Conservation (phyloP, 441 rosid genomes). For the Brassica balearica region DNA sequence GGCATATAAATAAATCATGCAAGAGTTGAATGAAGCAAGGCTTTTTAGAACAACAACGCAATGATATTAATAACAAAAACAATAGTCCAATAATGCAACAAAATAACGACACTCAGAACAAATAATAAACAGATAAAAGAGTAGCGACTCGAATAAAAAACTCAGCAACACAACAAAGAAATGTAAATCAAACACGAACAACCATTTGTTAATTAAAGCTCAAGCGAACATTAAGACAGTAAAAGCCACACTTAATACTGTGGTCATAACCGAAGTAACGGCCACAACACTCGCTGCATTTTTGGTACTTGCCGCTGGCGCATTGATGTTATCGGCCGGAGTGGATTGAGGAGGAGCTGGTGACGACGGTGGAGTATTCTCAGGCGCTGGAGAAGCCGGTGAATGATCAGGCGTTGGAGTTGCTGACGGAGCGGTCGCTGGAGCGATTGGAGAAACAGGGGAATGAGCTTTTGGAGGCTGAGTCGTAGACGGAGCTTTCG, state of each 20-base stretch:
- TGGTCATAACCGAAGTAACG: constrained; percentile 31
- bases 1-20: background rate
- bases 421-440: background rate
- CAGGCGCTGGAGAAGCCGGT: constrained; percentile 14
- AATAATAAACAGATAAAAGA: background rate
- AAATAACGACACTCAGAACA: background rate
- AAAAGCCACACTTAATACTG: constrained; percentile 9
- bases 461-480: constrained; percentile 2
- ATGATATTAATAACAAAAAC: background rate
- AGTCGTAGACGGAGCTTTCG: background rate
- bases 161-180: constrained; percentile 8
- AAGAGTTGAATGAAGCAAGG: background rate
- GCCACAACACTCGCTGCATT: constrained; percentile 31
- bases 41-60: background rate
- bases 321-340: background rate
- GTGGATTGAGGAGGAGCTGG: constrained; percentile 28
- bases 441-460: background rate
- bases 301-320: constrained; percentile 31
- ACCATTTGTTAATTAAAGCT: background rate
- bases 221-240: constrained; percentile 25
- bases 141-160: background rate
- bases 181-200: background rate
- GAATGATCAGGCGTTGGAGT: constrained; percentile 15
- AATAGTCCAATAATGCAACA: constrained; percentile 12
- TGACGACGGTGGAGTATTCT: background rate